Percentiles rank a stretch among this genome's conserved stretches.
These are phyloP conservation scores for Ustilago loliicola DNA, from an alignment of 1,284 basidiomycete species.

Conservation along the genomic window DNA sequence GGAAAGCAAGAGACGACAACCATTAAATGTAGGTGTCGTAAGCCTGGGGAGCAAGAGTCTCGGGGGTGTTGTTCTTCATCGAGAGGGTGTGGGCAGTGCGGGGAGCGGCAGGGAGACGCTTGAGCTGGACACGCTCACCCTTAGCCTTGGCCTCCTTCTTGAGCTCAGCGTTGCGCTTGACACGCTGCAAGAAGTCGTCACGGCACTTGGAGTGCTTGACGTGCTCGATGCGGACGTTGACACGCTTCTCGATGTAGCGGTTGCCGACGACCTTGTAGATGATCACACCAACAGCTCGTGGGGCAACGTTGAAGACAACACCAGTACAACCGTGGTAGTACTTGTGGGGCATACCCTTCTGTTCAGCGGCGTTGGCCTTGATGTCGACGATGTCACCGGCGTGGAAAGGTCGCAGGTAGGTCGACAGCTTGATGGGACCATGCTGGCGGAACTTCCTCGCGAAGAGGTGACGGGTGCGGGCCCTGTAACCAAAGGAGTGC, in stretches of 20 bases:
- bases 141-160: conserved; percentile 82
- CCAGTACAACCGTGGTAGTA: conserved; percentile 83
- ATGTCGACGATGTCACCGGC: conserved; percentile 99
- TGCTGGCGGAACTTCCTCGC: conserved; percentile 77
- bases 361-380: conserved; percentile 98
- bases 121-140: conserved; percentile 82
- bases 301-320: conserved; percentile 98
- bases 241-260: conserved; percentile 99
- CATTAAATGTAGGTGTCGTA: conserved; percentile 74
- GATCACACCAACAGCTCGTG: conserved; percentile 93
- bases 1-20: conserved; percentile 10
- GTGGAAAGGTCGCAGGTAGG: conserved; percentile 91
- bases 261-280: conserved; percentile 99
- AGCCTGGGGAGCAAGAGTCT: conserved; percentile 90
- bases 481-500: conserved; percentile 99
- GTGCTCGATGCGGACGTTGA: conserved; percentile 99
- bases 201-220: conserved; percentile 98
- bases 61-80: conserved; percentile 81
- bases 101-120: conserved; percentile 87
- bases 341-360: conserved; percentile 99
- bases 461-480: conserved; percentile 99
- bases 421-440: conserved; percentile 90
- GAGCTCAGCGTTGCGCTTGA: conserved; percentile 89
- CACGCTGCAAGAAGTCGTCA: conserved; percentile 97
- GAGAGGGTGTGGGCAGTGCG: conserved; percentile 85